Base-by-base conservation (phyloP, 2,329 filamentous ascomycete genomes). In the Exutisphaerella laricina region DNA sequence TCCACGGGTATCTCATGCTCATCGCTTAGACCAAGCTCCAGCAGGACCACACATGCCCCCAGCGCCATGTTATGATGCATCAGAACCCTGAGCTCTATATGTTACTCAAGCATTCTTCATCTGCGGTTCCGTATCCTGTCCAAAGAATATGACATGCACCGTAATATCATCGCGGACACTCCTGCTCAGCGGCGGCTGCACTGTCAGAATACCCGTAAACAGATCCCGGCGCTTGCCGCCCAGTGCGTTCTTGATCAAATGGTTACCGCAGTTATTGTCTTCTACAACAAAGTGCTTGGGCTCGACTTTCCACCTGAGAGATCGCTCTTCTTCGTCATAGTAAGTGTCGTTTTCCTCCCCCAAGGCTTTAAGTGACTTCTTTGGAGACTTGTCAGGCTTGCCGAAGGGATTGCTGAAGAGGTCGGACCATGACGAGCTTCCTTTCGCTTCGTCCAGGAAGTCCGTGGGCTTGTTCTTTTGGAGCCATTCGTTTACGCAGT, bases 401-500 rank as follows among this genome's bases (percentile, higher is more conserved):
- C 32, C 6, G 23, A 9, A 23, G 12, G 22, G 35, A 31, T 29
- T 41, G 16, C 35, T 30, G 1, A 44, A 32, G 12, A 43, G 26
- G 29, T 47, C 40, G 2, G 46, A 40, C 4, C 28, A 14, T 22
- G 34, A 25, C 6, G 21, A 23, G 20, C 25, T 37, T 13, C 29
- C 8, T 29, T 43, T 25, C 23, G 37, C 20, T 17, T 54, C 41
- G 12, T 46, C 33, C 5, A 56, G 43, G 30, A 59, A 55, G 22
- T 55, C 37, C 5, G 45, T 48, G 5, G 58, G 54, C n/a, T 57
- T 59, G 38, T 61, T 58, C 25, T 64, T 61, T 17, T 65, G 65
- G 8, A 75, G 58, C 79, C 80, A 85, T 45, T 64, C 67, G 26
- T 85, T 78, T 74, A 65, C 61, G 28, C 57, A 57, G 1, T 48